Conservation (phyloP, 345 rosid genomes). For the Cardamine resedifolia region DNA sequence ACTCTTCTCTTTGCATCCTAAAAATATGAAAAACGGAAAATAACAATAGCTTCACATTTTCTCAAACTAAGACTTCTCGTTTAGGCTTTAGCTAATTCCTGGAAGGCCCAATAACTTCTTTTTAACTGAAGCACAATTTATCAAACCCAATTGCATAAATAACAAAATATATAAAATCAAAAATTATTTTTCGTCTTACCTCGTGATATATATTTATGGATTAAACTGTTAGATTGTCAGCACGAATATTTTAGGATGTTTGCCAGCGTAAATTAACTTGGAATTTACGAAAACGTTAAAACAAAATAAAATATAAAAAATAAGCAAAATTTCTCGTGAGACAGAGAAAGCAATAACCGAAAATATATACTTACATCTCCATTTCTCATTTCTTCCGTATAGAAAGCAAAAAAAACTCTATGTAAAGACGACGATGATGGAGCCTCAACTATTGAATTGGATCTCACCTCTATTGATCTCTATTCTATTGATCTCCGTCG, state of each 20-base stretch:
- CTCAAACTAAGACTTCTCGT: neutral
- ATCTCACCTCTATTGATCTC: constrained; percentile 41
- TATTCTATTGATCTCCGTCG: constrained; percentile 34
- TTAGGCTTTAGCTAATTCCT: neutral
- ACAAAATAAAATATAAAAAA: neutral
- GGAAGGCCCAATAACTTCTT: neutral
- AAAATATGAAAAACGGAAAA: too few species aligned
- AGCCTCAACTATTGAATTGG: constrained; percentile 45
- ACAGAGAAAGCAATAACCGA: neutral
- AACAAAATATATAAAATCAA: neutral
- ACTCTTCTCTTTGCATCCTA: too few species aligned
- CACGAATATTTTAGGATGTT: neutral
- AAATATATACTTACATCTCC: neutral
- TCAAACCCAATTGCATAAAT: neutral
- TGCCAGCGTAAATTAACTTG: constrained; percentile 27
- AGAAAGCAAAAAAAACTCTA: neutral
- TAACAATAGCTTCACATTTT: too few species aligned
- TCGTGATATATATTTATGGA: neutral
- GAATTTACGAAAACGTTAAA: constrained; percentile 9
- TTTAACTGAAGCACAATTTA: neutral
- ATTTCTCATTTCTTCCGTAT: constrained; percentile 25
- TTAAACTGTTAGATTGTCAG: neutral
- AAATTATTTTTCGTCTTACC: neutral
- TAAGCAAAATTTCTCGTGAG: constrained; percentile 7
- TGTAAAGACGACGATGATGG: constrained; percentile 35